phyloP scores from a whole-genome alignment of 1,284 basidiomycete genomes.

The Apiotrichum brassicae region DNA sequence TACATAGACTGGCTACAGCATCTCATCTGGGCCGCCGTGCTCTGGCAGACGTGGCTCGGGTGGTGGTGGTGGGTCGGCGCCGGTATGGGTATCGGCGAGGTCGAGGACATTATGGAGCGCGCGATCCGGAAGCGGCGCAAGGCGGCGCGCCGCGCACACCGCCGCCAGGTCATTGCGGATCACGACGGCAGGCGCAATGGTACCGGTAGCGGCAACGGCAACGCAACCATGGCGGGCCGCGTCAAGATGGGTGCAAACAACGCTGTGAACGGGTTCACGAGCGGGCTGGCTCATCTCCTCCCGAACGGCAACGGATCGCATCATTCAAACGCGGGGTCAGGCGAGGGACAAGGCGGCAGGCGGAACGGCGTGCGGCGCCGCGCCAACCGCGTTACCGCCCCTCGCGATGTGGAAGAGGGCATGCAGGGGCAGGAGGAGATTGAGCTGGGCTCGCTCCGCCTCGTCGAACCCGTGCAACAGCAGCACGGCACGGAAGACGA shows the following conservation, averaged over 20 bases:
- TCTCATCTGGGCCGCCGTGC: conserved; percentile 75
- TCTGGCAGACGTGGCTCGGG: conserved; percentile 77
- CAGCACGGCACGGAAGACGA: neutral
- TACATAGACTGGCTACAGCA: conserved; percentile 79
- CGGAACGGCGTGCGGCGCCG: neutral
- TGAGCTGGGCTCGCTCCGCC: conserved; percentile 13
- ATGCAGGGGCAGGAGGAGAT: conserved; percentile 9
- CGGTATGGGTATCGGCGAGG: conserved; percentile 58
- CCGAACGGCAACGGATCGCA: neutral
- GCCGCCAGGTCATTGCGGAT: conserved; percentile 6
- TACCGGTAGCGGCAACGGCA: neutral
- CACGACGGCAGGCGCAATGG: neutral
- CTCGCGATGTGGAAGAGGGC: conserved; percentile 20
- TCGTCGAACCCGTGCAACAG: conserved; percentile 4
- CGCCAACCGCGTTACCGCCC: neutral
- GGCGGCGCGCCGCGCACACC: conserved; percentile 18
- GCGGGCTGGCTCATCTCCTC: conserved; percentile 5
- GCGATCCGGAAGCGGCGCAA: conserved; percentile 39
- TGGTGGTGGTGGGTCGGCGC: conserved; percentile 99
- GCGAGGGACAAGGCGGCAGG: neutral
- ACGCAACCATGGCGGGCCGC: conserved; percentile 5
- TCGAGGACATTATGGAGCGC: conserved; percentile 47
- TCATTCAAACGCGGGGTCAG: conserved; percentile 1
- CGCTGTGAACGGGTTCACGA: conserved; percentile 11
- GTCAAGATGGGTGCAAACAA: conserved; percentile 6